A percentile compares a stretch with the other conserved stretches of the same genome.
Evolutionary conservation across 2,329 filamentous ascomycete species (phyloP).

Genomic region (Dothideomycetes sp.): DNA sequence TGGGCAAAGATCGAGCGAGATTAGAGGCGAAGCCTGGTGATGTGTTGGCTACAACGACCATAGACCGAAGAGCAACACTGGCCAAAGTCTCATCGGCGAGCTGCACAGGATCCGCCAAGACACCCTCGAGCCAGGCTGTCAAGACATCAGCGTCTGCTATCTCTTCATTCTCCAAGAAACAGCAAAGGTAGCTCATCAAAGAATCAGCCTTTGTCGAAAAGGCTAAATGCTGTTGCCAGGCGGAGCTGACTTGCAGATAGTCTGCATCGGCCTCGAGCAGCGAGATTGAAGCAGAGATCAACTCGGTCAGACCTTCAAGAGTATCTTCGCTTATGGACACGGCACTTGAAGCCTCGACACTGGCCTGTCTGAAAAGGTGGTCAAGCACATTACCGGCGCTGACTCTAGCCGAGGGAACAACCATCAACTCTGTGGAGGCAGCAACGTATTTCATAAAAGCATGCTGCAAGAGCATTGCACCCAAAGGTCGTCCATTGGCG

Average conservation of each 20-base stretch:
- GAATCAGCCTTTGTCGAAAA: constrained; percentile 77
- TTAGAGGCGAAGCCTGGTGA: constrained; percentile 62
- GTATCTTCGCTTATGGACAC: constrained; percentile 35
- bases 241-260: constrained; percentile 75
- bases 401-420: constrained; percentile 50
- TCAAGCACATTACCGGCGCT: constrained; percentile 59
- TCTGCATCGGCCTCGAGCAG: constrained; percentile 82
- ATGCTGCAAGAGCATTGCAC: constrained; percentile 82
- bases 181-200: constrained; percentile 76
- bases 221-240: constrained; percentile 76
- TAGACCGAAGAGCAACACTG: constrained; percentile 64
- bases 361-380: constrained; percentile 24
- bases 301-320: constrained; percentile 51
- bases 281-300: constrained; percentile 73
- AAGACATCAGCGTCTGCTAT: constrained; percentile 68
- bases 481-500: constrained; percentile 65
- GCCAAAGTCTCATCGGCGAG: constrained; percentile 73
- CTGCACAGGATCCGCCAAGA: constrained; percentile 65
- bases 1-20: constrained; percentile 68
- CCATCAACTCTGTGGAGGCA: constrained; percentile 62
- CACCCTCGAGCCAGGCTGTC: constrained; percentile 75
- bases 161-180: constrained; percentile 70
- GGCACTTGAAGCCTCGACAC: background rate
- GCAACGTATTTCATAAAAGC: constrained; percentile 80
- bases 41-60: constrained; percentile 70